A percentile compares a stretch with the other conserved stretches of the same genome.
Conservation (phyloP, 192 early-diverging fungal species). For the Rhizophlyctis rosea region DNA sequence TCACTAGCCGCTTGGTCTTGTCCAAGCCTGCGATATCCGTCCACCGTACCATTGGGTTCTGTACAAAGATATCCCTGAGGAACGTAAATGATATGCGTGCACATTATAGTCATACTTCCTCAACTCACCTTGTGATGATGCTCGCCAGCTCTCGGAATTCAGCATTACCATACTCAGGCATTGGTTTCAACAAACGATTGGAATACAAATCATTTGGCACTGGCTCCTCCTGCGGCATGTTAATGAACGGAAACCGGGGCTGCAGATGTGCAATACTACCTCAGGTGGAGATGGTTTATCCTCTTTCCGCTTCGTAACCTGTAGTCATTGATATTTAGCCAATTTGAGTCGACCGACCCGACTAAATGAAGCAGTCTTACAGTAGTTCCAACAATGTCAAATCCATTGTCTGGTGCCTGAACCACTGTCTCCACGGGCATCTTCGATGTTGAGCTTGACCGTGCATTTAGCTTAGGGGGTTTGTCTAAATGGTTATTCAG, state of each 20-base stretch:
- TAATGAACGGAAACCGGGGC: neutral
- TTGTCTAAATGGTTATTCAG: no score
- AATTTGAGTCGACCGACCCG: no score
- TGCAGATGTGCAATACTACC: neutral
- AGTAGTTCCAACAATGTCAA: no score
- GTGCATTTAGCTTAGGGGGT: no score
- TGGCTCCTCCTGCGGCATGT: neutral
- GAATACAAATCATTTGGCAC: slow-evolving; percentile 22
- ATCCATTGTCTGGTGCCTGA: no score
- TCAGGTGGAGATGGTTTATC: no score
- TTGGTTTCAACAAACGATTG: slow-evolving; percentile 45
- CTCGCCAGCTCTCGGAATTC: slow-evolving; percentile 50
- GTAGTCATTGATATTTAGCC: no score
- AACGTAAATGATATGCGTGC: neutral
- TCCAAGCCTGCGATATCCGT: slow-evolving; percentile 49
- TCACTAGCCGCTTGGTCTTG: slow-evolving; percentile 44
- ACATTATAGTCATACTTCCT: no score
- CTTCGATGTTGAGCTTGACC: no score
- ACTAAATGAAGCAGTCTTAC: no score
- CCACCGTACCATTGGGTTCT: slow-evolving; percentile 51
- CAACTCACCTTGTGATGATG: slow-evolving; percentile 40
- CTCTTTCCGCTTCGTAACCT: no score
- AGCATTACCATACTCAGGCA: slow-evolving; percentile 42
- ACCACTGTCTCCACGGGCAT: no score
- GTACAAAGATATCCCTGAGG: slow-evolving; percentile 46